phyloP scores from a whole-genome alignment of 768 basidiomycete genomes.

The Boletus reticuloceps region DNA sequence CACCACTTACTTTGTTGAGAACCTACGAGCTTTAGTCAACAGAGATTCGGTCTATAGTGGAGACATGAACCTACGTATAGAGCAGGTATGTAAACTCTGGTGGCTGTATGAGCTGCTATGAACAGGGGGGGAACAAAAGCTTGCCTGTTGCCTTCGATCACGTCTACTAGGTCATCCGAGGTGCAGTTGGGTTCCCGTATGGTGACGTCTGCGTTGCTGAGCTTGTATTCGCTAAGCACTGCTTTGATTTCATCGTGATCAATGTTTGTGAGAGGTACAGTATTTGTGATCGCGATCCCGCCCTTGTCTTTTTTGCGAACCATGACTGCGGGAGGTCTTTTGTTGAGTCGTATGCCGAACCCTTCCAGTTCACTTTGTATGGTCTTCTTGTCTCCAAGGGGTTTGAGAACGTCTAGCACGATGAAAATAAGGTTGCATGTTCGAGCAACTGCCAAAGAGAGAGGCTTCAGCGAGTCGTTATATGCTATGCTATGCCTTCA shows the following conservation, averaged over 20 bases:
- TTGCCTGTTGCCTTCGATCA: conserved; percentile 92
- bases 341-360: conserved; percentile 97
- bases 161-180: conserved; percentile 94
- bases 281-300: conserved; percentile 90
- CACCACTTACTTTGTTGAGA: conserved; percentile 67
- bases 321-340: conserved; percentile 83
- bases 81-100: conserved; percentile 88
- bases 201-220: conserved; percentile 86
- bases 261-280: conserved; percentile 93
- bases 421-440: conserved; percentile 99
- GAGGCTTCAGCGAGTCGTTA: background rate
- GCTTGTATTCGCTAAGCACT: conserved; percentile 86
- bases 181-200: conserved; percentile 92
- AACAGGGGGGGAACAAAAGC: background rate
- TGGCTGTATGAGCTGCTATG: conserved; percentile 1
- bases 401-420: conserved; percentile 96
- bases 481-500: conserved; percentile 4
- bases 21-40: conserved; percentile 42
- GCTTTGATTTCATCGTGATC: conserved; percentile 97
- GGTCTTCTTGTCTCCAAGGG: conserved; percentile 90
- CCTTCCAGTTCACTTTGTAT: conserved; percentile 94
- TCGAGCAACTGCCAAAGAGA: conserved; percentile 68
- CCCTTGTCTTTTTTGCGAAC: conserved; percentile 90
- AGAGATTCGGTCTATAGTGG: background rate
- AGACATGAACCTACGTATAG: conserved; percentile 62